Base-by-base conservation (phyloP, 768 basidiomycete genomes). In the Pseudohyphozyma bogoriensis region DNA sequence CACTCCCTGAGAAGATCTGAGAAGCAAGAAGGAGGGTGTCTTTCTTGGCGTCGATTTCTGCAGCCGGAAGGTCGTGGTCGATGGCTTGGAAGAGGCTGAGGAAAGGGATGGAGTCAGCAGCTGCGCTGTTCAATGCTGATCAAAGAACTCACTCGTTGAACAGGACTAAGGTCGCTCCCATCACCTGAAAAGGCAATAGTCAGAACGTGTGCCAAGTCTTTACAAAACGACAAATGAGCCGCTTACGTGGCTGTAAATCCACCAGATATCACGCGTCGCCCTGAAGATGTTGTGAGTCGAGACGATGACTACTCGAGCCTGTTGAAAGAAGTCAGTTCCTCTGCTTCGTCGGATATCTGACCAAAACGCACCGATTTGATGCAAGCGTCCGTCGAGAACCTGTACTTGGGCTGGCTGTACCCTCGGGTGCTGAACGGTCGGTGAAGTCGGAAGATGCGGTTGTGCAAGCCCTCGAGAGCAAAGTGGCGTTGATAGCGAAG, bases 71-170 rank as follows among this genome's bases (percentile, higher is more conserved):
- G 44, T 67, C 66, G 51, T 54, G 44, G 45, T 67, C 62, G 59
- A 67, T 67, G 6, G 66, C 59, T 33, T 67, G 66, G 46, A 67
- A 67, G 39, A 67, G 62, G 40, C 64, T 65, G 56, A 0, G 11
- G 24, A 47, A 15, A 10, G 13, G 18, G 28, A 28, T 1, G 7
- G n/a, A 16, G 36, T 51, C 16, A 51, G 60, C 11, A n/a, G 2
- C 29, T 1, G 4, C 10, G 2, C 4, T 18, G 5, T 11, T 5
- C 2, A n/a, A 3, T 28, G 13, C 33, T 20, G 12, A 11, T 18
- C 13, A 42, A 16, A 2, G 18, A 22, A 44, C 56, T 18, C 18
- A 65, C 64, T 67, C 62, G 51, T 60, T 60, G 54, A 67, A 67
- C 7, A 67, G 59, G 20, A 67, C 66, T 18, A 67, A 55, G 5